These are phyloP conservation scores for Ramalina intermedia DNA, from an alignment of 495 filamentous ascomycete species.

Conservation along the genomic window DNA sequence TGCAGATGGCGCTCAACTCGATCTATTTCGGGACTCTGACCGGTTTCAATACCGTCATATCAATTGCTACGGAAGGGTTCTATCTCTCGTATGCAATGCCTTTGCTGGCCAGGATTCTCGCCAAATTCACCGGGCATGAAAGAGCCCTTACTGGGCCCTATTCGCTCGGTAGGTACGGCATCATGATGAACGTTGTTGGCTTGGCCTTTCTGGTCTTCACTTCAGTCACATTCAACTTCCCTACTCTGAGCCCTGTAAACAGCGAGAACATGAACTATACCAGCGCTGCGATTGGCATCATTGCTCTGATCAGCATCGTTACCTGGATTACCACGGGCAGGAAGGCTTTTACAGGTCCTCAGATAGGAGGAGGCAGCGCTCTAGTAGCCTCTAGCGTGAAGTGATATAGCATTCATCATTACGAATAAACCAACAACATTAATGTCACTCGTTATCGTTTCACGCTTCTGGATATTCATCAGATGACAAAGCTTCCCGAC, in stretches of 20 bases:
- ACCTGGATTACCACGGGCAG: constrained; percentile 40
- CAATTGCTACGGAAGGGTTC: constrained; percentile 42
- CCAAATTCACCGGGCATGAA: constrained; percentile 29
- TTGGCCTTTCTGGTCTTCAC: constrained; percentile 39
- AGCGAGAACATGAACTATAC: constrained; percentile 46
- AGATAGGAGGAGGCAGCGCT: constrained; percentile 3
- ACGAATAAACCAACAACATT: neutral
- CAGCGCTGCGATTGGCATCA: constrained; percentile 38
- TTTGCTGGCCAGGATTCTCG: constrained; percentile 34
- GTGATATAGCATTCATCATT: neutral
- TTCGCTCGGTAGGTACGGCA: constrained; percentile 24
- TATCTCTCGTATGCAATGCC: constrained; percentile 47
- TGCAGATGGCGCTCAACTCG: constrained; percentile 40
- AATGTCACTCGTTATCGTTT: neutral
- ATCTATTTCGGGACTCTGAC: constrained; percentile 45
- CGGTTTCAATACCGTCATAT: constrained; percentile 42
- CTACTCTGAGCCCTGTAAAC: constrained; percentile 32
- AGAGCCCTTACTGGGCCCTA: constrained; percentile 23
- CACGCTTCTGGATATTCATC: neutral
- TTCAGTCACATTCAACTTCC: constrained; percentile 45
- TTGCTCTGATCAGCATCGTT: constrained; percentile 33
- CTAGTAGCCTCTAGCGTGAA: neutral
- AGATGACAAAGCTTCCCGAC: neutral
- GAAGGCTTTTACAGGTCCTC: constrained; percentile 37
- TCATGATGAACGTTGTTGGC: constrained; percentile 32